These are phyloP conservation scores for Metarhizium robertsii DNA, from an alignment of 2,329 filamentous ascomycete species.

Conservation along the genomic window DNA sequence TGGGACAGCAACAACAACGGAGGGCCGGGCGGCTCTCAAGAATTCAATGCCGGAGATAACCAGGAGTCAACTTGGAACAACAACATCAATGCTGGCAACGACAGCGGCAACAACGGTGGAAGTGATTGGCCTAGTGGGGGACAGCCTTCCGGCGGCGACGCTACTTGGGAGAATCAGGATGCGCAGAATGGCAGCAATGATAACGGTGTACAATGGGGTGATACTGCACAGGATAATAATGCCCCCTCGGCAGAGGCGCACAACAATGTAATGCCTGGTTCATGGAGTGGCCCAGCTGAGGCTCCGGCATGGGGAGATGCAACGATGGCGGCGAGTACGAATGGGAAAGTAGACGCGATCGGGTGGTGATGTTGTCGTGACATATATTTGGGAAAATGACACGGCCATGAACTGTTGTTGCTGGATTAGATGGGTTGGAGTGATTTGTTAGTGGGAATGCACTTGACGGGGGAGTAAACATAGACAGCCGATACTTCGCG, in stretches of 20 bases:
- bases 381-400: not conserved
- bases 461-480: too few species aligned
- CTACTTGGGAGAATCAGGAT: not conserved
- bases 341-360: conserved; percentile 12
- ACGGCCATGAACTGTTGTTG: not conserved
- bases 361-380: not conserved
- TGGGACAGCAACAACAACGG: not conserved
- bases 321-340: conserved; percentile 21
- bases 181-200: not conserved
- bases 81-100: conserved; percentile 2
- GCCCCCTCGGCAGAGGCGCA: not conserved
- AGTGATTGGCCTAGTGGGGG: not conserved
- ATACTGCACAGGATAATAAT: not conserved
- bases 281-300: conserved; percentile 14
- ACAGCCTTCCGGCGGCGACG: not conserved
- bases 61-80: not conserved
- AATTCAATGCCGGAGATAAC: not conserved
- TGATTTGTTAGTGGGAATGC: not conserved
- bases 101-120: not conserved
- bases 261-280: conserved; percentile 23
- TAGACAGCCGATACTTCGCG: too few species aligned
- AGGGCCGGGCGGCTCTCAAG: not conserved
- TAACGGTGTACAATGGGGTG: not conserved
- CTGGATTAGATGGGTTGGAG: not conserved
- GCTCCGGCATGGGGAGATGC: conserved; percentile 20